phyloP scores from a whole-genome alignment of 108 stramenopile genomes.

The Conticribra guillardii region DNA sequence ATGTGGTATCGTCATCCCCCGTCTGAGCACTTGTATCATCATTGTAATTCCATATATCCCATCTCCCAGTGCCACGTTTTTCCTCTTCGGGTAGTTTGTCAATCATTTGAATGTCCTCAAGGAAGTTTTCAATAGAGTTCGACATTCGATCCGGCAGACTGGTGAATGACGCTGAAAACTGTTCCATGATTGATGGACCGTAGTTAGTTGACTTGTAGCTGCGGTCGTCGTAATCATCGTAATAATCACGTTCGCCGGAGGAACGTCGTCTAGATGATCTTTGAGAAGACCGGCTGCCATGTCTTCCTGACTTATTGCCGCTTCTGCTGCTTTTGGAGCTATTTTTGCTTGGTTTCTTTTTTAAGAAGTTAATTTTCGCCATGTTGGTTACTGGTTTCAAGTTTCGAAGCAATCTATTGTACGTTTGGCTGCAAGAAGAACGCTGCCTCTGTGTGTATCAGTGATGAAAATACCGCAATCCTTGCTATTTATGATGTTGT shows the following conservation, averaged over 20 bases:
- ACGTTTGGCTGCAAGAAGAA: too few relatives aligned
- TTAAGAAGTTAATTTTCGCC: neutral
- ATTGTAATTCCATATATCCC: too few relatives aligned
- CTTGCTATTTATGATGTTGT: too few relatives aligned
- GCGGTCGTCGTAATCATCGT: neutral
- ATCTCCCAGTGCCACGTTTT: neutral
- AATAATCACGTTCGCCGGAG: neutral
- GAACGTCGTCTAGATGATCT: neutral
- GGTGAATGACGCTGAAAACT: neutral
- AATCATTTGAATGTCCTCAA: neutral
- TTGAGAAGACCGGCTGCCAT: neutral
- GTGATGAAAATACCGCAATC: too few relatives aligned
- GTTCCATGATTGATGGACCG: too few relatives aligned
- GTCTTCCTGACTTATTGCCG: neutral
- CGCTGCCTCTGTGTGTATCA: too few relatives aligned
- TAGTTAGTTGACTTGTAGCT: neutral
- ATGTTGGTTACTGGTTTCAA: too few relatives aligned
- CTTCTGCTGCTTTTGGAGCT: too few relatives aligned
- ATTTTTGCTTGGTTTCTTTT: neutral
- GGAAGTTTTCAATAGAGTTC: neutral
- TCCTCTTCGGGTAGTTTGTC: neutral
- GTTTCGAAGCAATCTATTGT: too few relatives aligned
- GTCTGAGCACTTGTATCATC: too few relatives aligned
- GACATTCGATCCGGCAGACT: neutral
- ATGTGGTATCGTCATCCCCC: too few relatives aligned